Evolutionary conservation across 495 filamentous ascomycete genomes (phyloP), one percentile per base, ranked within the genome.

Genomic region (Parathielavia appendiculata): DNA sequence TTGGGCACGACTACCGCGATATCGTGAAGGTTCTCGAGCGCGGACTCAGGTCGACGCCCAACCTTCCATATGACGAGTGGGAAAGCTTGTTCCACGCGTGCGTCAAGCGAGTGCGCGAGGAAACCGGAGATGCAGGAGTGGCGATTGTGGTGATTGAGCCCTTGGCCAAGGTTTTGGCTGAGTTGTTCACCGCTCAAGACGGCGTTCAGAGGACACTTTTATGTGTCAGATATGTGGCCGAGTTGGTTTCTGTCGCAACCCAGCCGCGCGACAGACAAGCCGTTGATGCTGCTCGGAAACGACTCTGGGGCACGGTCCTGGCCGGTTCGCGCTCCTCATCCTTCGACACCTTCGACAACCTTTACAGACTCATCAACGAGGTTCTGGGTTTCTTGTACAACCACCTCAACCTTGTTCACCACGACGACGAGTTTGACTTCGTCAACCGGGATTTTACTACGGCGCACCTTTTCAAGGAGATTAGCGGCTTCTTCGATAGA

Each of bases 101-200:
- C 17, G 72, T 81, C 14, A 72, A 74, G n/a, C 78, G 80, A 48
- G 80, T 87, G 12, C 78, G 77, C 48, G 73, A 75, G 10, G 87
- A 92, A 59, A 81, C 82, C 41, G 88, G 90, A 7, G 83, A 88
- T 57, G 78, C 76, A 6, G 81, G 79, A 2, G 75, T 84, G 22
- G 79, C 82, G 4, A 73, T 82, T 19, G 76, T 82, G 30, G 76
- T 88, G 13, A 74, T 90, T 30, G 90, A 92, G 56, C 90, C 89
- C 11, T 67, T 96, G 20, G 82, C 89, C 5, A 83, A 82, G 48
- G 65, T 62, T 4, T 39, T 84, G 1, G 48, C 70, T 10, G 71
- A 78, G 10, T 54, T 63, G 48, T 34, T 66, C 8, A 63, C 52
- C 13, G 30, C 56, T n/a, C 20, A 17, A 22, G 57, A 40, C 11